A percentile compares a stretch with the other conserved stretches of the same genome.
Conservation (phyloP, 768 basidiomycete species). For the Neoboletus subvelutipes region DNA sequence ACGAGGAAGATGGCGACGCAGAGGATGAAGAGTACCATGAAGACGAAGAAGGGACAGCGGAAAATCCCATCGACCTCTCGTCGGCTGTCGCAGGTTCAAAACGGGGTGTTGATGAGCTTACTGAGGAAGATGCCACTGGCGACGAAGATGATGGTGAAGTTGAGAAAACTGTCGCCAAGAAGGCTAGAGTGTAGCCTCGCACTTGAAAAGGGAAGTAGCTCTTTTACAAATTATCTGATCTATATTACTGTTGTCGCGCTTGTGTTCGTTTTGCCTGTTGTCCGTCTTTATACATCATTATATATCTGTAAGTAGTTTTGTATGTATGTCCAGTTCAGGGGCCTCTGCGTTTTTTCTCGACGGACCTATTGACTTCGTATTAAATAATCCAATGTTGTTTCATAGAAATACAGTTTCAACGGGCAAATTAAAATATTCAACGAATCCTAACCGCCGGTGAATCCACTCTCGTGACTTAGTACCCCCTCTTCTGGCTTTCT, state of each 20-base stretch:
- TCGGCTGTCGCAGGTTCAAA: conserved; percentile 22
- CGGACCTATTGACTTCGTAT: neutral
- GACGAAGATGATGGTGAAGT: conserved; percentile 13
- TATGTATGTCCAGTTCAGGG: neutral
- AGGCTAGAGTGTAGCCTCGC: conserved; percentile 24
- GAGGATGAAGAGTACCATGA: conserved; percentile 24
- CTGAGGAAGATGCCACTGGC: conserved; percentile 2
- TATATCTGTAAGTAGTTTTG: conserved; percentile 3
- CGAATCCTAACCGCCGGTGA: neutral
- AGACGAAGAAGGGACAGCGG: conserved; percentile 8
- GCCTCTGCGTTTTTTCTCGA: neutral
- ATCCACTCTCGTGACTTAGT: conserved; percentile 4
- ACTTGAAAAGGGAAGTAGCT: neutral
- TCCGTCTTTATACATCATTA: conserved; percentile 19
- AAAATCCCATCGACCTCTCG: conserved; percentile 12
- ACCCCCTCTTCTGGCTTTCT: conserved; percentile 39
- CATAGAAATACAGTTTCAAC: neutral
- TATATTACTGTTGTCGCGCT: neutral
- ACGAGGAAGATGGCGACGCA: conserved; percentile 21
- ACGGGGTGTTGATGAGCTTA: conserved; percentile 26
- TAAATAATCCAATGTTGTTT: neutral
- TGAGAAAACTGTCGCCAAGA: conserved; percentile 19
- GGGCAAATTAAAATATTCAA: neutral
- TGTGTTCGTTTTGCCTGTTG: neutral
- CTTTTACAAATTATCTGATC: neutral